Evolutionary conservation across 129 eudicot species (phyloP).

Genomic region (Pittosporum tobira): DNA sequence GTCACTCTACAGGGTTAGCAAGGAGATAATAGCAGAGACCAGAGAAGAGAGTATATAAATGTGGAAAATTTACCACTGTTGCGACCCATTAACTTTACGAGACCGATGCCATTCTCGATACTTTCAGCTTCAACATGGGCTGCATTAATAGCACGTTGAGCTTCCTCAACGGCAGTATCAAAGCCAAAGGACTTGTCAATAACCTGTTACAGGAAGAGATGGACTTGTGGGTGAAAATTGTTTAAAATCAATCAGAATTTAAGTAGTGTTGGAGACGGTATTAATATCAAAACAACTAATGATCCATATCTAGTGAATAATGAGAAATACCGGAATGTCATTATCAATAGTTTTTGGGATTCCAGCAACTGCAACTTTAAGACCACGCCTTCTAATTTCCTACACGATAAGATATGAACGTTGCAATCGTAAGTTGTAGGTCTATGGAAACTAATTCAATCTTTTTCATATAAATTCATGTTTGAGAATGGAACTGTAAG

Average conservation of each 20-base stretch:
- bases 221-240: not conserved
- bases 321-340: conserved; percentile 70
- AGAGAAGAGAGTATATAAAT: not conserved
- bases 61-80: conserved; percentile 57
- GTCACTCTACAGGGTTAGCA: too few species aligned
- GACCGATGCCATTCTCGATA: conserved; percentile 72
- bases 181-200: conserved; percentile 81
- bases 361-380: conserved; percentile 79
- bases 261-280: too few species aligned
- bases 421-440: not conserved
- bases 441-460: not conserved
- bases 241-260: not conserved
- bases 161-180: conserved; percentile 98
- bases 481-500: not conserved
- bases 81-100: conserved; percentile 92
- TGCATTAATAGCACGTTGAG: conserved; percentile 88
- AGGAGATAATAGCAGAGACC: too few species aligned
- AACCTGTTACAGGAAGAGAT: conserved; percentile 29
- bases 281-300: conserved; percentile 5
- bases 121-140: too few species aligned
- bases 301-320: not conserved
- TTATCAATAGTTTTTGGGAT: conserved; percentile 91
- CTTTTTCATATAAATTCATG: too few species aligned
- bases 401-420: conserved; percentile 15
- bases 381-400: conserved; percentile 86